Evolutionary conservation across 305 asterid genomes (phyloP), one percentile per base, ranked within the genome.

Genomic region (Fraxinus xanthoxyloides): DNA sequence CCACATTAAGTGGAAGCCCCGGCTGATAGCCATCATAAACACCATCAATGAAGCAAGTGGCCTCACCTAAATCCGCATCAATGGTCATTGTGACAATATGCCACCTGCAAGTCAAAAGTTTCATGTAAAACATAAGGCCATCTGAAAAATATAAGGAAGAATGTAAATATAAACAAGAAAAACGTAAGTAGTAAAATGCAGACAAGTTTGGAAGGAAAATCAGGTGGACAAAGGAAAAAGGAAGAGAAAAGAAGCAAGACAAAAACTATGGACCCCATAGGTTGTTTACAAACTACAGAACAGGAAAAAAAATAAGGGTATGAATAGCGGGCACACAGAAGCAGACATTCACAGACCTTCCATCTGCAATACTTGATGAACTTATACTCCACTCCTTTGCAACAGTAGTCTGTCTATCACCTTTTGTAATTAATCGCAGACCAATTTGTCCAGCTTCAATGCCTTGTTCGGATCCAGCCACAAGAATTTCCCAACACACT

Each of bases 391-490:
- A 97, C 88, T 97, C 99, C 86, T 93, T 95, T 9, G 95, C 94
- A 74, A 97, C 93, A 83, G 92, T 90, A 80, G 92, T 88, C 87
- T 94, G 98, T 82, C 97, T 93, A 85, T 97, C 99, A 83, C 97
- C 97, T 87, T 95, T 97, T n/a, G 95, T 93, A 75, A 97, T 95
- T 77, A 94, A 81, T 75, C 98, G 93, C 65, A 97, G 90, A 80
- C 98, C 99, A 82, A 97, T 97, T 91, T 97, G 99, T 70, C 98
- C 98, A 85, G 99, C 96, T 87, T 97, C 99, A 81, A 97, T 95
- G 59, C 99, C 99, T 89, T 97, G 99, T 84, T 97, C 99, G 36
- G 98, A 90, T 82, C 99, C 99, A 79, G 98, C 99, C 84, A 97
- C 98, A 61, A 97, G 93, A 87, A 97, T 91, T 85, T 97, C 99